phyloP scores from a whole-genome alignment of 2,329 filamentous ascomycete species.

The Laburnicola sp. region DNA sequence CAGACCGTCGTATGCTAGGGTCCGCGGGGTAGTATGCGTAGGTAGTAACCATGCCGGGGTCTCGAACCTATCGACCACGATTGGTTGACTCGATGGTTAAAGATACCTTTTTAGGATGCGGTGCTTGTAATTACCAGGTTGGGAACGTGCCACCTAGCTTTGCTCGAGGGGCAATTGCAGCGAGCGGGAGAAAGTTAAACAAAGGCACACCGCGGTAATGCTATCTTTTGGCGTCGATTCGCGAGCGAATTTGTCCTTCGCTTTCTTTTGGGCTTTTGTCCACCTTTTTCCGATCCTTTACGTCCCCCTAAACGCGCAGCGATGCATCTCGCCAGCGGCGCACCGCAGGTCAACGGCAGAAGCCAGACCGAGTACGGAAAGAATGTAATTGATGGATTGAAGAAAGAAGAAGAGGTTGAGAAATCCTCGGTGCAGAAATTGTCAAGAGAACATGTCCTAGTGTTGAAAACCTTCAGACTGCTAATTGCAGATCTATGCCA shows the following conservation, averaged over 20 bases:
- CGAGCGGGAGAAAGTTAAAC: background rate
- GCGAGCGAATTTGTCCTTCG: background rate
- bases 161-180: slow-evolving; percentile 11
- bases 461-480: slow-evolving; percentile 63
- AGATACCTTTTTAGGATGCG: slow-evolving; percentile 2
- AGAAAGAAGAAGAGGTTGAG: slow-evolving; percentile 30
- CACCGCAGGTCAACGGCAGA: slow-evolving; percentile 13
- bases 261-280: background rate
- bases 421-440: slow-evolving; percentile 21
- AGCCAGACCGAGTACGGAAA: slow-evolving; percentile 29
- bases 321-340: slow-evolving; percentile 11
- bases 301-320: background rate
- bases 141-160: slow-evolving; percentile 9
- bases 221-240: background rate
- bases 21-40: slow-evolving; percentile 3
- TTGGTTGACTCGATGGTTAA: slow-evolving; percentile 6
- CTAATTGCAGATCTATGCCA: slow-evolving; percentile 69
- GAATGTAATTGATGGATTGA: slow-evolving; percentile 26
- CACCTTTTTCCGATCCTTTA: background rate
- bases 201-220: background rate
- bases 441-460: slow-evolving; percentile 48
- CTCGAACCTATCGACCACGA: background rate
- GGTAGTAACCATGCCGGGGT: slow-evolving; percentile 3
- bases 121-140: slow-evolving; percentile 20
- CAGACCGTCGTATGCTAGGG: background rate